Percentiles rank a stretch among this genome's conserved stretches.
phyloP scores from a whole-genome alignment of 768 basidiomycete species.

The Nidula microcarpa region DNA sequence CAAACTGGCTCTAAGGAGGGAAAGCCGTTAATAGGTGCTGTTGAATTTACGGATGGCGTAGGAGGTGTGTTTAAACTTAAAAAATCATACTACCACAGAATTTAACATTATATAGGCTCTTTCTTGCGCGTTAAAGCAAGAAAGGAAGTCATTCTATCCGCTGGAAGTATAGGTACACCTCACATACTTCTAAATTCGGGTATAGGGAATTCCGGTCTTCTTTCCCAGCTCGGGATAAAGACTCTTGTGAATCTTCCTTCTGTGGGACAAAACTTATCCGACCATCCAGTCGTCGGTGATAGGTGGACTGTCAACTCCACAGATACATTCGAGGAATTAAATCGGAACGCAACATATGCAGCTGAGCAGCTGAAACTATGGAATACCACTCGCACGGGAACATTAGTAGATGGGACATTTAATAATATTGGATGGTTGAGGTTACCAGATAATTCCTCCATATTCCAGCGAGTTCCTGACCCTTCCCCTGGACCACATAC shows the following conservation, averaged over 20 bases:
- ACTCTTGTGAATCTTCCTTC: conserved; percentile 17
- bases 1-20: conserved; percentile 11
- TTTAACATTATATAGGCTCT: background rate
- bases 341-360: background rate
- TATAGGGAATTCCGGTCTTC: conserved; percentile 16
- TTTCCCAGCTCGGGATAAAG: conserved; percentile 10
- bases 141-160: conserved; percentile 27
- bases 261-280: conserved; percentile 25
- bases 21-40: conserved; percentile 13
- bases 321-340: conserved; percentile 9
- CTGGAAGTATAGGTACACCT: conserved; percentile 23
- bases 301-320: conserved; percentile 12
- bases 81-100: background rate
- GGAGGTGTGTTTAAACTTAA: background rate
- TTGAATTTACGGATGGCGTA: conserved; percentile 12
- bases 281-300: conserved; percentile 14
- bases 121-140: conserved; percentile 10
- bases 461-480: conserved; percentile 8
- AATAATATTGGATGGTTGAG: background rate
- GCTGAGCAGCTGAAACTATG: background rate
- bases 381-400: background rate
- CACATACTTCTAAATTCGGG: conserved; percentile 22
- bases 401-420: background rate
- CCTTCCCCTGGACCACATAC: conserved; percentile 3
- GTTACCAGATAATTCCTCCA: conserved; percentile 5